Conservation (phyloP, 441 rosid genomes). For the Croton setiger region DNA sequence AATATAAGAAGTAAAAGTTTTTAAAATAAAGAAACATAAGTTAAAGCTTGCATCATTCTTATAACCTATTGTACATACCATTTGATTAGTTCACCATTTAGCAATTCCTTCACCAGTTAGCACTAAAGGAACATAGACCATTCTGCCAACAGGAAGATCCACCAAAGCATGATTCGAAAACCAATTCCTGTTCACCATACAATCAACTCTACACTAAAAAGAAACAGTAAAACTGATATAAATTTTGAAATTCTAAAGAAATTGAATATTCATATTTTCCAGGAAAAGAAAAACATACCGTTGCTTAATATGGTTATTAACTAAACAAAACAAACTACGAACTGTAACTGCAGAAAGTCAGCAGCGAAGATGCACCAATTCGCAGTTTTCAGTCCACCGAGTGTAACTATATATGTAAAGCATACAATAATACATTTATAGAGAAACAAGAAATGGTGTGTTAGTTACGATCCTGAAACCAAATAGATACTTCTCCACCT, state of each 20-base stretch:
- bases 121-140: conserved; percentile 77
- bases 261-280: no score
- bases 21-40: no score
- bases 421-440: no score
- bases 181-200: conserved; percentile 28
- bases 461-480: no score
- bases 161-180: conserved; percentile 50
- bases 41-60: no score
- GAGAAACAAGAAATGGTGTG: no score
- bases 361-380: neutral
- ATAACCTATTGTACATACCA: conserved; percentile 95
- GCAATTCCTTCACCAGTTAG: conserved; percentile 98
- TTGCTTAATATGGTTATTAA: conserved; percentile 4
- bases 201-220: conserved; percentile 5
- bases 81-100: conserved; percentile 82
- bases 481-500: no score
- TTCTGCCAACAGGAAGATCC: conserved; percentile 33
- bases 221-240: no score
- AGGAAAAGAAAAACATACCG: conserved; percentile 24
- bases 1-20: no score
- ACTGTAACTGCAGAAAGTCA: conserved; percentile 5
- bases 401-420: no score
- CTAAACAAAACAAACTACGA: conserved; percentile 12
- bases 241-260: no score
- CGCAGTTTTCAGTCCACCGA: no score